Percentiles rank a stretch among this genome's conserved stretches.
These are phyloP conservation scores for Colletotrichum theobromicola DNA, from an alignment of 2,329 filamentous ascomycete genomes.

Conservation along the genomic window DNA sequence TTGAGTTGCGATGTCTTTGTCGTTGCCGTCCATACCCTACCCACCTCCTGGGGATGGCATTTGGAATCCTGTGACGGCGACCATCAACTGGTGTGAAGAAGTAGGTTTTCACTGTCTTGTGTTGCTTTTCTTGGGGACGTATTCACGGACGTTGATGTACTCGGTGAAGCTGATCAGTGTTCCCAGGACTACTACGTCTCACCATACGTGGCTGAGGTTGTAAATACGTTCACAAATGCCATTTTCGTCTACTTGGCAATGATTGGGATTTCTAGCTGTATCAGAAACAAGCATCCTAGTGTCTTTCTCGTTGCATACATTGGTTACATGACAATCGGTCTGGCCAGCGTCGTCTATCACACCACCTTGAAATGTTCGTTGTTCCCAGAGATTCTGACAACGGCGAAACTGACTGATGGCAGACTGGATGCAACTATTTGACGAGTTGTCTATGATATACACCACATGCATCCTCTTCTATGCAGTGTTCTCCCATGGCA, in stretches of 20 bases:
- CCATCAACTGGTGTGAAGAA: background rate
- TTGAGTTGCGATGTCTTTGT: background rate
- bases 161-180: background rate
- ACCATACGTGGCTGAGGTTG: background rate
- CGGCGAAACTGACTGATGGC: background rate
- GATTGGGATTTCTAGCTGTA: background rate
- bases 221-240: background rate
- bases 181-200: background rate
- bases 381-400: background rate
- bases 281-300: background rate
- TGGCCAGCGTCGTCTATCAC: background rate
- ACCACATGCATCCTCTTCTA: slow-evolving; percentile 60
- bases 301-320: background rate
- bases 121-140: background rate
- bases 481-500: slow-evolving; percentile 77
- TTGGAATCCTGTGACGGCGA: background rate
- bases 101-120: background rate
- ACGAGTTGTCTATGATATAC: slow-evolving; percentile 66
- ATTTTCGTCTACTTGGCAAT: background rate
- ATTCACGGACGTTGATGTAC: background rate
- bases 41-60: background rate
- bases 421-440: slow-evolving; percentile 64
- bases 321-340: background rate
- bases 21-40: background rate
- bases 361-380: background rate